phyloP scores from a whole-genome alignment of 257 asterid genomes.

The Osmanthus fragrans region DNA sequence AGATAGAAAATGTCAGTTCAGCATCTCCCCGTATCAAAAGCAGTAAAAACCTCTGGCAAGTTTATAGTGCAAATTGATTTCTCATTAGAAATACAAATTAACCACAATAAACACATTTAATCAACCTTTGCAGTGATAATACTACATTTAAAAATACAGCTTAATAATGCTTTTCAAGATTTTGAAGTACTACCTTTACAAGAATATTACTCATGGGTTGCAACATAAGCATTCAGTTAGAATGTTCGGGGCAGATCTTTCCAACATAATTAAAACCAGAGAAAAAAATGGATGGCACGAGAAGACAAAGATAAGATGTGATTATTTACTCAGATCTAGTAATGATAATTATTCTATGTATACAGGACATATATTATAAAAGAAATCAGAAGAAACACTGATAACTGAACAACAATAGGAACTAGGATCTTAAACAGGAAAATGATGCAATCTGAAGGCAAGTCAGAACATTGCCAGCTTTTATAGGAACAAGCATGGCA shows the following conservation, averaged over 20 bases:
- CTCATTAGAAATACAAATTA: neutral
- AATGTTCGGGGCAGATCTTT: neutral
- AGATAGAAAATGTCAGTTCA: neutral
- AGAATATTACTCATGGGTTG: neutral
- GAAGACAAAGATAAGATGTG: neutral
- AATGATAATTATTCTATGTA: neutral
- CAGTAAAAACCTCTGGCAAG: neutral
- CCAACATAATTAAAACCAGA: neutral
- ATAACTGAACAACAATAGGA: neutral
- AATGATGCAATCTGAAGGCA: neutral
- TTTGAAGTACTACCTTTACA: neutral
- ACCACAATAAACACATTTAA: neutral
- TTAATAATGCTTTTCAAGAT: neutral
- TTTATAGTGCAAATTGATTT: neutral
- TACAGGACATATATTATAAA: neutral
- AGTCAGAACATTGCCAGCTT: neutral
- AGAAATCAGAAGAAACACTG: neutral
- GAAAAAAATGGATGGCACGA: neutral
- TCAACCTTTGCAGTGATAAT: neutral
- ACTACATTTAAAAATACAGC: neutral
- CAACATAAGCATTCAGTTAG: neutral
- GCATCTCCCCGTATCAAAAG: neutral
- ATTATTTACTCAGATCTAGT: neutral
- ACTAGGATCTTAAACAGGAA: neutral
- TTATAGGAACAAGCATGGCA: neutral